A percentile compares a stretch with the other conserved stretches of the same genome.
These are phyloP conservation scores for Haplosporangium sp. DNA, from an alignment of 371 early-diverging fungal genomes.

Conservation along the genomic window DNA sequence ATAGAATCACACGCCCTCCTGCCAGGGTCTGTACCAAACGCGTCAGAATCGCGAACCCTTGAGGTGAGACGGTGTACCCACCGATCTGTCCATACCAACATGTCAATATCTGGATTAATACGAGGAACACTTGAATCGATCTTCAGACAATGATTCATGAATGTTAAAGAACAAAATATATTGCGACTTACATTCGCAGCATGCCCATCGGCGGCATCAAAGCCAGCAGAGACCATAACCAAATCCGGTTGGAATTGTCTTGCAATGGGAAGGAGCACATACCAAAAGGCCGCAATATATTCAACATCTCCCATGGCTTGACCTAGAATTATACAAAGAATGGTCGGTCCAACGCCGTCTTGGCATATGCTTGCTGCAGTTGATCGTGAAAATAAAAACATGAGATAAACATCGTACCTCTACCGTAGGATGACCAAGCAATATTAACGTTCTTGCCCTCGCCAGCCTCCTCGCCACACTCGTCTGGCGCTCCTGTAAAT, in stretches of 20 bases:
- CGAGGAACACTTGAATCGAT: too few species aligned
- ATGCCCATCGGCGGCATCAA: slow-evolving; percentile 76
- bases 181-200: slow-evolving; percentile 68
- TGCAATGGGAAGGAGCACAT: slow-evolving; percentile 70
- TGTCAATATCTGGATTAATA: not conserved
- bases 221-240: slow-evolving; percentile 76
- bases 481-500: slow-evolving; percentile 66
- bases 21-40: slow-evolving; percentile 68
- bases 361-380: too few species aligned
- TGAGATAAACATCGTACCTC: slow-evolving; percentile 50
- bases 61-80: slow-evolving; percentile 68
- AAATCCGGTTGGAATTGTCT: slow-evolving; percentile 72
- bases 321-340: slow-evolving; percentile 4
- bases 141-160: too few species aligned
- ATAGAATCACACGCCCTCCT: slow-evolving; percentile 65
- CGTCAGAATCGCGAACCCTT: slow-evolving; percentile 67
- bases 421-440: slow-evolving; percentile 66
- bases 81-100: slow-evolving; percentile 57
- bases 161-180: too few species aligned
- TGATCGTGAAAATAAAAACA: not conserved
- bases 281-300: slow-evolving; percentile 73
- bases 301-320: slow-evolving; percentile 77
- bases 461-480: slow-evolving; percentile 65
- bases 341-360: too few species aligned
- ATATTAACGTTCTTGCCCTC: slow-evolving; percentile 72